A percentile compares a stretch with the other conserved stretches of the same genome.
Evolutionary conservation across 352 stramenopile species (phyloP).

Genomic region (Phytopythium oedochilum): DNA sequence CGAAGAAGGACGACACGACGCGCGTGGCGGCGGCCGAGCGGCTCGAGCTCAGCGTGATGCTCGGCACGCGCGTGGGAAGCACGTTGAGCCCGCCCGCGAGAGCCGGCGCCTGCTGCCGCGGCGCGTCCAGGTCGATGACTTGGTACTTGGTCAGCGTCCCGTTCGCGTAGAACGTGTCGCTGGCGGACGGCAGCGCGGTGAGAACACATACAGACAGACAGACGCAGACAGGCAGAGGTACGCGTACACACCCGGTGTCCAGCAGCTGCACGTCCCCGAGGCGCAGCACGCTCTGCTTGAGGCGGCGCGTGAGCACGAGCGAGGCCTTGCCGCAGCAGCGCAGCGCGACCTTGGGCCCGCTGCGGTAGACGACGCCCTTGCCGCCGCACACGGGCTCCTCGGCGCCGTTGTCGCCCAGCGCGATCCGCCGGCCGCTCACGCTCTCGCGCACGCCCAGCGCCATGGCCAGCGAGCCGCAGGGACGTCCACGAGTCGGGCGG

Average conservation of each 20-base stretch:
- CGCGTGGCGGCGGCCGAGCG: background rate
- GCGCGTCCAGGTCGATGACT: constrained; percentile 48
- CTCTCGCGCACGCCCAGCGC: constrained; percentile 65
- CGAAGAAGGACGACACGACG: constrained; percentile 42
- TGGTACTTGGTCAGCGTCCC: constrained; percentile 84
- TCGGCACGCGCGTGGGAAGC: constrained; percentile 21
- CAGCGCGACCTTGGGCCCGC: constrained; percentile 57
- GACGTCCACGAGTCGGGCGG: too few relatives aligned
- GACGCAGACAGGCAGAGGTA: background rate
- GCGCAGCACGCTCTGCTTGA: constrained; percentile 71
- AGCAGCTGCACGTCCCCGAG: constrained; percentile 71
- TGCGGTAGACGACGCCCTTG: constrained; percentile 67
- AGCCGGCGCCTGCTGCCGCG: constrained; percentile 10
- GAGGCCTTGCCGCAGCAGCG: constrained; percentile 74
- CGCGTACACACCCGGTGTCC: constrained; percentile 29
- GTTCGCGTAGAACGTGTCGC: constrained; percentile 79
- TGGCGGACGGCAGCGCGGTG: too few relatives aligned
- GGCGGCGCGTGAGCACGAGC: constrained; percentile 65
- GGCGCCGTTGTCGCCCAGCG: constrained; percentile 33
- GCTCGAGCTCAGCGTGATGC: constrained; percentile 27
- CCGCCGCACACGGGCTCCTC: constrained; percentile 62
- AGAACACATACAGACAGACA: constrained; percentile 2
- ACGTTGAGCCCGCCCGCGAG: constrained; percentile 26
- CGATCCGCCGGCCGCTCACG: constrained; percentile 56
- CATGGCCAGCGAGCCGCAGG: constrained; percentile 16